Evolutionary conservation across 768 basidiomycete species (phyloP), one percentile per base, ranked within the genome.

Genomic region (Naganishia onofrii): DNA sequence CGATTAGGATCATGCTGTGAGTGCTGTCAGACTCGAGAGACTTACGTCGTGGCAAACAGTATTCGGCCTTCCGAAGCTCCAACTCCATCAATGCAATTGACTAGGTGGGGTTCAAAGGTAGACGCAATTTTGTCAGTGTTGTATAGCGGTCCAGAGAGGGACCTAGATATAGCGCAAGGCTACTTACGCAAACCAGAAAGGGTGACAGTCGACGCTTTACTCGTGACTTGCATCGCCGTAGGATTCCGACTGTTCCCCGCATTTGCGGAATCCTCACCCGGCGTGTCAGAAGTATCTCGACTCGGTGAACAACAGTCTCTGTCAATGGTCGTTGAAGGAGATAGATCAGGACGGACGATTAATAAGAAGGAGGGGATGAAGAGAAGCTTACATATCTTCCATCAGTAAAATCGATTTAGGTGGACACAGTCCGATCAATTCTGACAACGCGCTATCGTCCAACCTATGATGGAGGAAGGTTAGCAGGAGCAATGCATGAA

Each of bases 21-120:
- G 23, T 4, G 12, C 23, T 8, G 15, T 26, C 8, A 1, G 23
- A 4, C 3, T 3, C 1, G 38, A 1, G 17, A n/a, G 23, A 86
- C 90, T 82, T 76, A 92, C 90, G 79, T 80, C 15, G 79, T 76
- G 1, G 92, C 93, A 74, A 94, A 93, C 38, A 95, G 84, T 26
- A 95, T 85, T 9, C 93, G 86, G 8, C 92, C 92, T 77, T 95
- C 93, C 1, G 90, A 87, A 21, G 91, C 90, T 2, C 89, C 89
- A 34, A 92, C 90, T 56, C 90, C 91, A 74, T 93, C 92, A 66
- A 93, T 83, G 9, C 90, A 90, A 74, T 93, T 93, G 65, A 93
- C 68, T 69, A 44, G 29, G n/a, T 42, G 31, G 13, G 28, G 17
- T 72, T 17, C 71, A 73, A 42, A 15, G 13, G 13, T 2, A 2